Evolutionary conservation across 2,329 filamentous ascomycete species (phyloP).

Genomic region (Monilinia laxa): DNA sequence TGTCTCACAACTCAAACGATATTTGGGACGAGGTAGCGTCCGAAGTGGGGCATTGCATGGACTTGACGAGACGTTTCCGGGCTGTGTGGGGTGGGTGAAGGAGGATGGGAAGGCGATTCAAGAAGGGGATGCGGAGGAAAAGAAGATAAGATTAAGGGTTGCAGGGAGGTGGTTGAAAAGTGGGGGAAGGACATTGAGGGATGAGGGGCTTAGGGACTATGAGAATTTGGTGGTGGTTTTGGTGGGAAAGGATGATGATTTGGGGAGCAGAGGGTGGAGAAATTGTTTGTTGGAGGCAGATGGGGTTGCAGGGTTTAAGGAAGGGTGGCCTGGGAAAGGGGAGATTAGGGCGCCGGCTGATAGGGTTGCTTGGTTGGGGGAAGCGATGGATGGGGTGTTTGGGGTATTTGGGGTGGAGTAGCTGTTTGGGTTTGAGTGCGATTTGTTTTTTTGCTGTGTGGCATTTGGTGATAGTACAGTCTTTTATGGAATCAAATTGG

Average conservation of each 20-base stretch:
- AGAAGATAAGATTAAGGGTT: background rate
- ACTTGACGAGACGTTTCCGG: background rate
- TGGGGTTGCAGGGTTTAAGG: background rate
- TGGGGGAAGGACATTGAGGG: background rate
- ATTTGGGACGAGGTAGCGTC: background rate
- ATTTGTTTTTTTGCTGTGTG: too few relatives aligned
- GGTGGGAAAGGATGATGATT: background rate
- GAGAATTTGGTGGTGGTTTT: background rate
- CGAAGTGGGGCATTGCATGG: background rate
- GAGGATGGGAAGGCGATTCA: background rate
- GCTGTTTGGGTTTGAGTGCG: too few relatives aligned
- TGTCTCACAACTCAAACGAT: background rate
- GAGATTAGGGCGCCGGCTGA: background rate
- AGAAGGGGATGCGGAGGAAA: background rate
- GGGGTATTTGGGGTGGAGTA: too few relatives aligned
- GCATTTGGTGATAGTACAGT: too few relatives aligned
- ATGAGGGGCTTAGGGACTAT: conserved; percentile 6
- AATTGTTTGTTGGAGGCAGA: conserved; percentile 3
- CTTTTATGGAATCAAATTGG: too few relatives aligned
- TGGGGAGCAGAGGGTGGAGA: background rate
- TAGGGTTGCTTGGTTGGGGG: background rate
- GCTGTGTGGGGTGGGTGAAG: background rate
- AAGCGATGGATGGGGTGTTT: background rate
- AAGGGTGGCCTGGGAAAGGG: conserved; percentile 15
- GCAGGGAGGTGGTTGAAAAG: background rate